Evolutionary conservation across 768 basidiomycete species (phyloP), one percentile per base, ranked within the genome.

Genomic region (Agaricus blazei): DNA sequence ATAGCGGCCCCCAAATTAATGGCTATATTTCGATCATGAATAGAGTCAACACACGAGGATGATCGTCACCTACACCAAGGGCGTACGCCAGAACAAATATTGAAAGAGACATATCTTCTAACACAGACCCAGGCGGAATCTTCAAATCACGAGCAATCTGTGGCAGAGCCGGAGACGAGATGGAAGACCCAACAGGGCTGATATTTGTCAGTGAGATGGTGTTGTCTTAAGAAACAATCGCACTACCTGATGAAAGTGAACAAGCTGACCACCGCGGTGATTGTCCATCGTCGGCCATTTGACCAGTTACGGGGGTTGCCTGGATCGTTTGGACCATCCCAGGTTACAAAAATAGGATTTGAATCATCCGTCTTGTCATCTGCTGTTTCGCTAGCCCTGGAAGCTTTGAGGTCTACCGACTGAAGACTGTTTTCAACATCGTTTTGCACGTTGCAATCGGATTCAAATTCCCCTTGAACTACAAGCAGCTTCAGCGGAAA

Each of bases 201-300:
- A 2, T n/a, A 40, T 24, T 53, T 46, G 14, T 28, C 14, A 9
- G 40, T 59, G 56, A 0, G 74, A 68, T 0, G 87, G 87, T 0
- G 87, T 85, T 0, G 88, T 82, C 1, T 87, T 70, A 81, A 88
- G 87, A 5, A 85, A 79, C 6, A 87, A 86, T 81, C 0, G 88
- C 72, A 0, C 9, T 87, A 84, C 14, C 74, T 75, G 36, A 88
- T 85, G 63, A 87, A 85, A 0, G 87, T 84, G 63, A 85, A 89
- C 0, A 75, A 72, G 0, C 86, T 86, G 0, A 87, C 80, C 26
- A 87, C 74, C 19, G 76, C 59, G 0, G 84, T 86, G 0, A 80
- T 82, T 0, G 72, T 77, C 87, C 85, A 87, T 72, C 85, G 88
- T 60, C 70, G 70, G 28, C 64, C 71, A 51, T 72, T 76, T 4